Conservation (phyloP, 345 rosid species). For the Microcos paniculata region DNA sequence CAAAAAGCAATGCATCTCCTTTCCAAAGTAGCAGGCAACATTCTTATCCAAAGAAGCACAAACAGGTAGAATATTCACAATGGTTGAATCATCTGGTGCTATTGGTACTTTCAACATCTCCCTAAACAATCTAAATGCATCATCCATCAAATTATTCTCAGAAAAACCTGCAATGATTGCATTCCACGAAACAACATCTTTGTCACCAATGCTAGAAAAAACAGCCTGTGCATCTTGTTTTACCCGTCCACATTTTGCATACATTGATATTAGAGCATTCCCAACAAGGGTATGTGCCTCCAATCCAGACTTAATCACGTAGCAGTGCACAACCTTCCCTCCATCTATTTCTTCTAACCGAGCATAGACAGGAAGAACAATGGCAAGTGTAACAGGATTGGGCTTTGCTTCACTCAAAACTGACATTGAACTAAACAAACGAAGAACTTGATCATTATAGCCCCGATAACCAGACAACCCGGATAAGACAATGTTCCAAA, state of each 20-base stretch:
- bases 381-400: conserved; percentile 57
- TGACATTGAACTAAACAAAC: conserved; percentile 53
- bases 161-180: conserved; percentile 85
- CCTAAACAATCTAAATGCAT: conserved; percentile 57
- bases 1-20: conserved; percentile 64
- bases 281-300: conserved; percentile 66
- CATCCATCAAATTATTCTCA: conserved; percentile 51
- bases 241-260: conserved; percentile 65
- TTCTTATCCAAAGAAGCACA: conserved; percentile 46
- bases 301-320: conserved; percentile 55
- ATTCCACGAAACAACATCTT: conserved; percentile 89
- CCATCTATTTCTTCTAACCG: conserved; percentile 45
- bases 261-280: conserved; percentile 75
- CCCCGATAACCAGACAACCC: conserved; percentile 55
- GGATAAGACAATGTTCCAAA: conserved; percentile 77
- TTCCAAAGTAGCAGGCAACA: conserved; percentile 46
- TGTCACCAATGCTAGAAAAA: conserved; percentile 52
- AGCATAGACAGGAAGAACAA: conserved; percentile 70
- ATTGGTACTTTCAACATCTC: conserved; percentile 50
- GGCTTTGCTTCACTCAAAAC: conserved; percentile 43
- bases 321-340: conserved; percentile 59
- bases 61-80: conserved; percentile 62
- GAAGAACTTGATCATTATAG: conserved; percentile 43
- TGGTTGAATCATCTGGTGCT: conserved; percentile 59
- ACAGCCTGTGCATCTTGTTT: conserved; percentile 49